These are phyloP conservation scores for Bauhinia variegata DNA, from an alignment of 306 rosid genomes.

Conservation along the genomic window DNA sequence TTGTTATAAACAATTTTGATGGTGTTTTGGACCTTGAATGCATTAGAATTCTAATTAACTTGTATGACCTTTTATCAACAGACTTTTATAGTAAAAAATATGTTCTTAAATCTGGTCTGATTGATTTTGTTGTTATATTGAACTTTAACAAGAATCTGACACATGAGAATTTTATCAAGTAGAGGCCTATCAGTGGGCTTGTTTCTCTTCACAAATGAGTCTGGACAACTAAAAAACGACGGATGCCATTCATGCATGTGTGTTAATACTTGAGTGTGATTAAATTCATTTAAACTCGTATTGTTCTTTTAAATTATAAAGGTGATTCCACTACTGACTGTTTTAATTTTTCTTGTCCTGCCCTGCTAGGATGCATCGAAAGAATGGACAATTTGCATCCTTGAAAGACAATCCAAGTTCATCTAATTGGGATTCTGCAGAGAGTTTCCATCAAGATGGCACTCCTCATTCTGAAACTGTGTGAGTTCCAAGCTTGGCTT, in stretches of 20 bases:
- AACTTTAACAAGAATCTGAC: conserved; percentile 25
- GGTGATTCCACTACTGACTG: conserved; percentile 4
- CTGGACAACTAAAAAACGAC: too few relatives aligned
- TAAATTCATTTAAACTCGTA: conserved; percentile 16
- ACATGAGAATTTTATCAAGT: conserved; percentile 26
- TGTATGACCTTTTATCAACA: too few relatives aligned
- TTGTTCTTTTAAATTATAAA: conserved; percentile 13
- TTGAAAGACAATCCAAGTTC: conserved; percentile 66
- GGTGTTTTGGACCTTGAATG: too few relatives aligned
- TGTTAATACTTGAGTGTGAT: conserved; percentile 24
- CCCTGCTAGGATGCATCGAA: conserved; percentile 83
- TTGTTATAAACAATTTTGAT: too few relatives aligned
- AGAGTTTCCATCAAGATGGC: conserved; percentile 63
- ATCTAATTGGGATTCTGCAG: conserved; percentile 65
- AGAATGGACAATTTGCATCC: conserved; percentile 90
- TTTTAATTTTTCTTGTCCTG: conserved; percentile 26
- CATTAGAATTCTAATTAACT: too few relatives aligned
- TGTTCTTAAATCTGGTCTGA: conserved; percentile 14
- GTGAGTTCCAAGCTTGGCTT: conserved; percentile 61
- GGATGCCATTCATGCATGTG: too few relatives aligned
- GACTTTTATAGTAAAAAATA: not conserved
- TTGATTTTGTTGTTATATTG: conserved; percentile 15
- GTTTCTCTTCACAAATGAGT: conserved; percentile 23
- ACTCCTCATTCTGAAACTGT: conserved; percentile 63
- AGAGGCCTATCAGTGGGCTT: conserved; percentile 13